Evolutionary conservation across 306 rosid species (phyloP).

Genomic region (Trifolium repens): DNA sequence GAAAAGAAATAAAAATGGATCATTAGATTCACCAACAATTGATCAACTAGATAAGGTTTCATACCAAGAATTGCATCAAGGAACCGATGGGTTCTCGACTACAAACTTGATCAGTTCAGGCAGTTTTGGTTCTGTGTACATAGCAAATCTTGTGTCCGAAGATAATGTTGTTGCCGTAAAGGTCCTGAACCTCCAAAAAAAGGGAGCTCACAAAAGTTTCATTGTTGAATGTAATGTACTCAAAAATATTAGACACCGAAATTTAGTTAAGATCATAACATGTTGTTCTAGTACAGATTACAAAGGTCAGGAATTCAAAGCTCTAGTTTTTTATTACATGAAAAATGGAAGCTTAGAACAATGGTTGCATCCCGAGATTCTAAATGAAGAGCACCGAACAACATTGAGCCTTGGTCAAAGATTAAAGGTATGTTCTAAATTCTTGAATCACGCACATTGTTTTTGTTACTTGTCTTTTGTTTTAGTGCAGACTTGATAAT

Average conservation of each 20-base stretch:
- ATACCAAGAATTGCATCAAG: background rate
- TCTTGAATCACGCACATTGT: too few species aligned
- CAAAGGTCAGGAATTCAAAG: slow-evolving; percentile 35
- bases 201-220: slow-evolving; percentile 42
- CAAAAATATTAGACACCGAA: slow-evolving; percentile 23
- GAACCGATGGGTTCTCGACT: slow-evolving; percentile 6
- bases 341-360: slow-evolving; percentile 33
- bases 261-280: slow-evolving; percentile 27
- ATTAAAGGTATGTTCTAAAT: background rate
- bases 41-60: background rate
- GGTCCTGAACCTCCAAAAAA: slow-evolving; percentile 33
- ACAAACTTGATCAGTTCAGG: slow-evolving; percentile 45
- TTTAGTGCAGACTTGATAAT: too few species aligned
- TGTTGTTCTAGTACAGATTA: slow-evolving; percentile 40
- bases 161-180: slow-evolving; percentile 33
- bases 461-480: too few species aligned
- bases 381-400: background rate
- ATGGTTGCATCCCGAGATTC: slow-evolving; percentile 27
- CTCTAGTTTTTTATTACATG: slow-evolving; percentile 38
- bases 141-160: background rate
- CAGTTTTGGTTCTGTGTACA: slow-evolving; percentile 45
- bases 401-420: slow-evolving; percentile 22
- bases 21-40: background rate
- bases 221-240: slow-evolving; percentile 33
- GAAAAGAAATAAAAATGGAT: background rate